Percentiles rank a stretch among this genome's conserved stretches.
These are phyloP conservation scores for Cytospora mali DNA, from an alignment of 2,329 filamentous ascomycete species.

Conservation along the genomic window DNA sequence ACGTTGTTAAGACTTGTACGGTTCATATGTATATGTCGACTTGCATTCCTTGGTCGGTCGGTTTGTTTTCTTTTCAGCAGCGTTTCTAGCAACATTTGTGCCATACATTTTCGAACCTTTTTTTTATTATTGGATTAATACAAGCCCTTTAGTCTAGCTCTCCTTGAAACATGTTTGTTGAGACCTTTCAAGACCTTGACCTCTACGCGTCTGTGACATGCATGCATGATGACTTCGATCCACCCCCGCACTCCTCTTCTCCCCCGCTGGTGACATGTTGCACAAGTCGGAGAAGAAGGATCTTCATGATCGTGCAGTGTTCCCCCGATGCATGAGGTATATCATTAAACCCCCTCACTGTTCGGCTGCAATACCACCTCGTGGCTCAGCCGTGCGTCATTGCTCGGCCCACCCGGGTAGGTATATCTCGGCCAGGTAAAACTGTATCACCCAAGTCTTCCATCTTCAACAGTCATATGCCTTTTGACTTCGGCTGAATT, in stretches of 20 bases:
- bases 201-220: no score
- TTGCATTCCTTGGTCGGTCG: not conserved
- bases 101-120: not conserved
- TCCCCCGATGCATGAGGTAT: no score
- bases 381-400: no score
- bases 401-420: not conserved
- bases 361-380: no score
- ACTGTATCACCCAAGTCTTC: not conserved
- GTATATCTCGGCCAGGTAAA: not conserved
- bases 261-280: no score
- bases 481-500: no score
- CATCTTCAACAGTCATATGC: no score
- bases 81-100: not conserved
- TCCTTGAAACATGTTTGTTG: not conserved
- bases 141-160: not conserved
- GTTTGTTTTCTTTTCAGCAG: not conserved
- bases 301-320: no score
- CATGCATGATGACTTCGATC: not conserved
- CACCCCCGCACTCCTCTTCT: no score
- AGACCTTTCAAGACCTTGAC: not conserved
- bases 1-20: not conserved
- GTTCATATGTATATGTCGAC: not conserved
- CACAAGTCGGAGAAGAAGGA: no score
- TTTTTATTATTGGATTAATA: not conserved
- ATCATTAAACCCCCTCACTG: no score